Conservation (phyloP, 139 green algal genomes). For the Chloropicon primus region DNA sequence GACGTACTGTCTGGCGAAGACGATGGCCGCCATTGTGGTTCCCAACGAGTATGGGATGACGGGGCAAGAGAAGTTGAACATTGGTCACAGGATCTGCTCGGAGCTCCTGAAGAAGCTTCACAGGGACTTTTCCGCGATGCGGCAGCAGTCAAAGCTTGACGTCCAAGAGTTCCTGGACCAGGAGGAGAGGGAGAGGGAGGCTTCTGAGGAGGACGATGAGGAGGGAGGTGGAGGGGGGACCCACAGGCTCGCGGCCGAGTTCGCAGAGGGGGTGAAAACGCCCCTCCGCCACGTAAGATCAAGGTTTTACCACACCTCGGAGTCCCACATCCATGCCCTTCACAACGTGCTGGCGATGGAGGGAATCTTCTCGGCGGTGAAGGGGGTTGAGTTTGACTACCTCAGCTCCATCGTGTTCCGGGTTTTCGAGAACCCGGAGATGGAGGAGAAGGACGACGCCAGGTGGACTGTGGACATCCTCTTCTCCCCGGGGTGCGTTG, state of each 20-base stretch:
- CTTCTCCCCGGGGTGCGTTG: not conserved
- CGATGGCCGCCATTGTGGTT: constrained; percentile 67
- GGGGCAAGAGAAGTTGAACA: constrained; percentile 49
- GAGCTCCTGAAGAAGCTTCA: not conserved
- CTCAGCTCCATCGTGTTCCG: not conserved
- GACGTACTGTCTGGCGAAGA: constrained; percentile 45
- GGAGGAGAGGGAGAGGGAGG: not conserved
- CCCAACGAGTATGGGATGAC: constrained; percentile 71
- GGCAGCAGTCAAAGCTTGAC: not conserved
- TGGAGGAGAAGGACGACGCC: not conserved
- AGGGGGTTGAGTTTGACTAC: not conserved
- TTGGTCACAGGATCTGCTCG: constrained; percentile 51
- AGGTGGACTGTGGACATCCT: not conserved
- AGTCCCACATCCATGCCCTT: not conserved
- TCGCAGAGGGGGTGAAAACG: not conserved
- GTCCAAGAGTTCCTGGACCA: not conserved
- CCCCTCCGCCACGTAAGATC: not conserved
- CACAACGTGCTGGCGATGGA: not conserved
- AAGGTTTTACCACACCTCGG: not conserved
- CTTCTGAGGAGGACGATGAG: not conserved
- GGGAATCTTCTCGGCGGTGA: not conserved
- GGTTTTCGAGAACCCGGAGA: not conserved
- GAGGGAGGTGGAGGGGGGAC: not conserved
- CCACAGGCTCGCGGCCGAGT: not conserved
- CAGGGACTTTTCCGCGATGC: not conserved